Evolutionary conservation across 75 land plant genomes (phyloP).

Genomic region (Cupressus sempervirens): DNA sequence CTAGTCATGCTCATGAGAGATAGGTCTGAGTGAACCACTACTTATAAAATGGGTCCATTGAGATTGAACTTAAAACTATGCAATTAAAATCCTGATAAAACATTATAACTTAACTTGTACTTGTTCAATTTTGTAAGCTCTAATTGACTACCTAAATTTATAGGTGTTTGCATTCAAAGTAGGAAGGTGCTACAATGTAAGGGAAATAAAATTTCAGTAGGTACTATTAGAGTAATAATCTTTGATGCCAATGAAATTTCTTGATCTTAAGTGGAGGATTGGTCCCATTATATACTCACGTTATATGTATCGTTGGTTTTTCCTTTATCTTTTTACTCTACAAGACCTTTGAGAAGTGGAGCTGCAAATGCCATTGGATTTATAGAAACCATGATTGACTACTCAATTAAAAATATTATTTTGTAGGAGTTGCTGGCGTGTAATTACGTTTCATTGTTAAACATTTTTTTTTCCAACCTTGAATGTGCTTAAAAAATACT

Average conservation of each 20-base stretch:
- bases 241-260: slow-evolving; percentile 5
- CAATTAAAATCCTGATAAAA: too few relatives aligned
- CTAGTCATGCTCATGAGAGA: too few relatives aligned
- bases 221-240: slow-evolving; percentile 23
- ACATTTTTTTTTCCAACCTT: not conserved
- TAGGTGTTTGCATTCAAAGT: slow-evolving; percentile 98
- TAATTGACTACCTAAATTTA: not conserved
- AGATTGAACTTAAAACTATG: too few relatives aligned
- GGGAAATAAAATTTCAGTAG: slow-evolving; percentile 97
- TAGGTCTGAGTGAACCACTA: too few relatives aligned
- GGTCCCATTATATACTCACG: not conserved
- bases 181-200: slow-evolving; percentile 69
- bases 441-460: slow-evolving; percentile 13
- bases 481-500: too few relatives aligned
- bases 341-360: slow-evolving; percentile 94
- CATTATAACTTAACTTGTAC: not conserved
- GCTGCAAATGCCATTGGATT: slow-evolving; percentile 99
- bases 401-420: slow-evolving; percentile 84
- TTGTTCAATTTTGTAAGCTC: not conserved
- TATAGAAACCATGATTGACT: slow-evolving; percentile 92
- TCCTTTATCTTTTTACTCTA: slow-evolving; percentile 3
- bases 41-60: too few relatives aligned
- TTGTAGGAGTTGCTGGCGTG: slow-evolving; percentile 87
- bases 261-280: not conserved
- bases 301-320: not conserved